Percentiles rank a stretch among this genome's conserved stretches.
Evolutionary conservation across 2,329 filamentous ascomycete species (phyloP).

Genomic region (Penicillium sp.): DNA sequence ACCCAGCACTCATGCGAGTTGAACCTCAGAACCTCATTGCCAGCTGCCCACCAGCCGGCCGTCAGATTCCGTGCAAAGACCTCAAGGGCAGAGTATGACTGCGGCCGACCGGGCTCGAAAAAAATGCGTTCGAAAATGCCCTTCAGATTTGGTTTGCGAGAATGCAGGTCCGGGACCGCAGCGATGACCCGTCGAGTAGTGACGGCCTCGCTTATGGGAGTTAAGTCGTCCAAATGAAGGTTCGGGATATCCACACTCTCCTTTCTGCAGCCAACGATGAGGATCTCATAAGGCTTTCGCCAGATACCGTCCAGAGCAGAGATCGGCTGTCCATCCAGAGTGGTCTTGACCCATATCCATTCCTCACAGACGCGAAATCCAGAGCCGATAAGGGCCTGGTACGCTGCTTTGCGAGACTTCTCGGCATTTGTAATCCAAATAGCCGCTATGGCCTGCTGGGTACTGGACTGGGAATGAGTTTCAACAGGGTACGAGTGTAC

Average conservation of each 20-base stretch:
- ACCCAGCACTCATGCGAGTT: slow-evolving; percentile 58
- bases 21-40: slow-evolving; percentile 64
- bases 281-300: slow-evolving; percentile 64
- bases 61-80: slow-evolving; percentile 63
- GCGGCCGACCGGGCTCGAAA: slow-evolving; percentile 17
- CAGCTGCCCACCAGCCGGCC: slow-evolving; percentile 63
- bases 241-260: neutral
- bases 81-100: slow-evolving; percentile 56
- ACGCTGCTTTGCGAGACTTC: slow-evolving; percentile 50
- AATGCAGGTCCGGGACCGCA: slow-evolving; percentile 65
- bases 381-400: slow-evolving; percentile 46
- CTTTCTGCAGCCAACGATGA: slow-evolving; percentile 48
- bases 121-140: slow-evolving; percentile 54
- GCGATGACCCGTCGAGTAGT: slow-evolving; percentile 55
- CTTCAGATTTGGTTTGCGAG: slow-evolving; percentile 65
- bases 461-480: neutral
- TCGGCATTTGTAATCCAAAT: slow-evolving; percentile 66
- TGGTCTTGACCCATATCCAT: slow-evolving; percentile 67
- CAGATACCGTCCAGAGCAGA: slow-evolving; percentile 54
- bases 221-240: slow-evolving; percentile 4
- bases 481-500: slow-evolving; percentile 38
- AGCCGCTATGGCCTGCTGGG: slow-evolving; percentile 46
- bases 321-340: slow-evolving; percentile 55
- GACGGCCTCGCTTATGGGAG: slow-evolving; percentile 11
- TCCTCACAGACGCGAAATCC: slow-evolving; percentile 58